Percentiles rank a stretch among this genome's conserved stretches.
Conservation (phyloP, 257 asterid species). For the Agastache rugosa region DNA sequence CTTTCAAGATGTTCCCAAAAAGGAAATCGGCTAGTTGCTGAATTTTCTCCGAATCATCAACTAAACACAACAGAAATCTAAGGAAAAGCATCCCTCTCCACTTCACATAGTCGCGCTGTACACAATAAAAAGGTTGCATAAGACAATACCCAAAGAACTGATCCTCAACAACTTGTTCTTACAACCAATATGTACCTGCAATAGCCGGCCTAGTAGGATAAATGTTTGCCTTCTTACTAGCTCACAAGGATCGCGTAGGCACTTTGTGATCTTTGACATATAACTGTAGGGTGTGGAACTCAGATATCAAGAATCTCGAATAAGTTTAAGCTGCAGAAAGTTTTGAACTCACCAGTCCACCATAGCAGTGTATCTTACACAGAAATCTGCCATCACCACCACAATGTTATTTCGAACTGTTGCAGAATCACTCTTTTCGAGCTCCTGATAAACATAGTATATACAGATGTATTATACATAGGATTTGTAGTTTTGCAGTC, state of each 20-base stretch:
- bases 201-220: constrained; percentile 81
- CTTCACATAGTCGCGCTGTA: constrained; percentile 93
- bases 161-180: constrained; percentile 23
- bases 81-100: constrained; percentile 97
- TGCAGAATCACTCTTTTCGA: constrained; percentile 83
- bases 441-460: constrained; percentile 60
- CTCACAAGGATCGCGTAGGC: constrained; percentile 92
- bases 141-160: constrained; percentile 7
- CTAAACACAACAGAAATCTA: constrained; percentile 81
- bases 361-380: constrained; percentile 93
- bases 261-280: constrained; percentile 82
- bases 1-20: constrained; percentile 91
- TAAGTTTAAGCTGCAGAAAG: constrained; percentile 10
- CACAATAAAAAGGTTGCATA: constrained; percentile 31
- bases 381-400: constrained; percentile 92
- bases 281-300: constrained; percentile 52
- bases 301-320: constrained; percentile 23
- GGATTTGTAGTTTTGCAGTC: neutral
- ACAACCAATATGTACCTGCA: constrained; percentile 62
- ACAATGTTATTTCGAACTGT: constrained; percentile 87
- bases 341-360: constrained; percentile 76
- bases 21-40: constrained; percentile 89
- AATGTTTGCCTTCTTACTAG: constrained; percentile 93
- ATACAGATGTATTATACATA: neutral
- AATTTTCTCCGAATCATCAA: constrained; percentile 84